A percentile compares a stretch with the other conserved stretches of the same genome.
phyloP scores from a whole-genome alignment of 306 rosid genomes.

The Quercus parvula region DNA sequence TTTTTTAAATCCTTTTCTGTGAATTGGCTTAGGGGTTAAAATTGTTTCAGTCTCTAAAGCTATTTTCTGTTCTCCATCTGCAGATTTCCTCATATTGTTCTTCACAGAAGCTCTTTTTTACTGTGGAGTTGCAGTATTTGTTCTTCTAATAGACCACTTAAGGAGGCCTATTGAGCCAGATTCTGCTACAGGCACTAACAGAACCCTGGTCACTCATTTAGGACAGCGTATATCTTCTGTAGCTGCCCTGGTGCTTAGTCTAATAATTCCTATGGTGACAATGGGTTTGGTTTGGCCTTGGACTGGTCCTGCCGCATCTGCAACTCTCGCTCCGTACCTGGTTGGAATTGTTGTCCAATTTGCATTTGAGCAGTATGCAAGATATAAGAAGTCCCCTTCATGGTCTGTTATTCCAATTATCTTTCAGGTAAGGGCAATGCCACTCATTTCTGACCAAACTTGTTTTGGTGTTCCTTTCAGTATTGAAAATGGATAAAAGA shows the following conservation, averaged over 20 bases:
- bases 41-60: constrained; percentile 24
- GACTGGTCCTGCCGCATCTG: constrained; percentile 99
- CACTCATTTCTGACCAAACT: background rate
- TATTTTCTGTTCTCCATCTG: constrained; percentile 21
- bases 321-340: constrained; percentile 94
- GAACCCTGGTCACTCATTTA: constrained; percentile 44
- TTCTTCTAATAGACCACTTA: constrained; percentile 60
- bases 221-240: constrained; percentile 82
- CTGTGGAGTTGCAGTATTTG: constrained; percentile 79
- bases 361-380: constrained; percentile 96
- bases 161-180: constrained; percentile 52
- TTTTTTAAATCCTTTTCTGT: background rate
- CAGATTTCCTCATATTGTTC: constrained; percentile 98
- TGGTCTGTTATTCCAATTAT: constrained; percentile 91
- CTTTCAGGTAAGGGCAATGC: constrained; percentile 67
- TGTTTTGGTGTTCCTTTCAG: background rate
- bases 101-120: constrained; percentile 97
- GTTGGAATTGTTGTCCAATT: constrained; percentile 97
- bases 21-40: background rate
- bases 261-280: constrained; percentile 94
- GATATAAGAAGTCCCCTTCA: constrained; percentile 74
- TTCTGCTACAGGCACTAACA: constrained; percentile 22
- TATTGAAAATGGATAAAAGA: background rate
- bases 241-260: constrained; percentile 78
- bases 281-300: constrained; percentile 99